Evolutionary conservation across 805 yeast genomes (phyloP), one percentile per base, ranked within the genome.

Genomic region (Pichia nakasei): DNA sequence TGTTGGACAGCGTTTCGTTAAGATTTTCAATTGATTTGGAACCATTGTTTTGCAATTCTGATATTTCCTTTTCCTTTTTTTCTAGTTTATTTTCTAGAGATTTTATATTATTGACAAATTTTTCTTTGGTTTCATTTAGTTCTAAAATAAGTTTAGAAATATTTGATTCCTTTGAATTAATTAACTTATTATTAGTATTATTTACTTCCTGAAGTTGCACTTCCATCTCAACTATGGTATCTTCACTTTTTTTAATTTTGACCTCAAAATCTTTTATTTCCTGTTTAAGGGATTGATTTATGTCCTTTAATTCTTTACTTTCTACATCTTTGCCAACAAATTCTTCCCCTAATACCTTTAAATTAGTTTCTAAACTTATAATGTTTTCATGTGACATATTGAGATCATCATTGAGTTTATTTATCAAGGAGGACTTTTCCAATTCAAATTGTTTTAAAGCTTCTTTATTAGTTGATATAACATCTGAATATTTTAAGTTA

Each of bases 401-500:
- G 7, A 44, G 17, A n/a, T 39, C 32, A 29, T n/a, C 8, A n/a
- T 39, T 32, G 1, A 49, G 17, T 8, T n/a, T 18, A 2, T 29
- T 33, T 8, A 50, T 20, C 12, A 12, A 3, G 15, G 2, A 4
- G 3, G n/a, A 15, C n/a, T 37, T 33, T 26, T 33, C 34, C 1
- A 2, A 5, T 34, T 37, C 24, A 17, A 39, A 8, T 7, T 40
- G 26, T 20, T 17, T 15, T 2, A 40, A 5, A 17, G 19, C 22
- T 6, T 38, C 40, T 22, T 33, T 17, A 21, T 41, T 31, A 13
- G 9, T 22, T 13, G 22, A 4, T 31, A 41, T 24, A 5, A 44
- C 15, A 22, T 47, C 52, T 4, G 20, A 8, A n/a, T 42, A 9
- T 33, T 42, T 42, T 5, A 39, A 19, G 15, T 37, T 20, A 13